phyloP scores from a whole-genome alignment of 805 yeast genomes.

The Candida nonsorbophila region DNA sequence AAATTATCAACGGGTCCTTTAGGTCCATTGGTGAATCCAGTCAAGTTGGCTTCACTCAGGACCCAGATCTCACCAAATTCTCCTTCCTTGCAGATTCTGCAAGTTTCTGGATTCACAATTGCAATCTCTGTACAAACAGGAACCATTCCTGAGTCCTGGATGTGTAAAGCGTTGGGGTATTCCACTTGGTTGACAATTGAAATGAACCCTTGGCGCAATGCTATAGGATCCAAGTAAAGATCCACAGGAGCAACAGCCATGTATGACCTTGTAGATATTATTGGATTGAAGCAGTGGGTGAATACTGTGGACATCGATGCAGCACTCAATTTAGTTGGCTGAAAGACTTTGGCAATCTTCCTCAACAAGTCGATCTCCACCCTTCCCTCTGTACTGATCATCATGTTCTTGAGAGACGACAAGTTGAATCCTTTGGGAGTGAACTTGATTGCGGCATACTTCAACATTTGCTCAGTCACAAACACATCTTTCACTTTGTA shows the following conservation, averaged over 20 bases:
- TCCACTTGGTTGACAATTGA: slow-evolving; percentile 72
- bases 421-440: slow-evolving; percentile 61
- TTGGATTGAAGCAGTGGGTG: slow-evolving; percentile 74
- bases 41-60: slow-evolving; percentile 76
- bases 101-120: slow-evolving; percentile 91
- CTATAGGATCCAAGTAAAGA: slow-evolving; percentile 79
- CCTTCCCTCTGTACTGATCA: slow-evolving; percentile 74
- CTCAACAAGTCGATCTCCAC: slow-evolving; percentile 60
- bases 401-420: slow-evolving; percentile 66
- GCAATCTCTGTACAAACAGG: slow-evolving; percentile 93
- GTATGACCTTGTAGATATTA: slow-evolving; percentile 80
- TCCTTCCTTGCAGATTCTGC: slow-evolving; percentile 72
- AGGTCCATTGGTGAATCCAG: slow-evolving; percentile 52
- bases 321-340: slow-evolving; percentile 57
- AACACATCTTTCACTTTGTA: slow-evolving; percentile 81
- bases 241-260: slow-evolving; percentile 86
- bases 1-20: slow-evolving; percentile 49
- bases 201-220: slow-evolving; percentile 84
- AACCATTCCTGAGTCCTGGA: slow-evolving; percentile 95
- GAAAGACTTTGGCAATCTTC: slow-evolving; percentile 56
- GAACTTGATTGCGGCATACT: slow-evolving; percentile 58
- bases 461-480: slow-evolving; percentile 78
- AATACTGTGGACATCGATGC: slow-evolving; percentile 74
- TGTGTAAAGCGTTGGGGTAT: slow-evolving; percentile 60
- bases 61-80: slow-evolving; percentile 98